A percentile compares a stretch with the other conserved stretches of the same genome.
These are phyloP conservation scores for Cercospora brassicicola DNA, from an alignment of 2,329 filamentous ascomycete genomes.

Conservation along the genomic window DNA sequence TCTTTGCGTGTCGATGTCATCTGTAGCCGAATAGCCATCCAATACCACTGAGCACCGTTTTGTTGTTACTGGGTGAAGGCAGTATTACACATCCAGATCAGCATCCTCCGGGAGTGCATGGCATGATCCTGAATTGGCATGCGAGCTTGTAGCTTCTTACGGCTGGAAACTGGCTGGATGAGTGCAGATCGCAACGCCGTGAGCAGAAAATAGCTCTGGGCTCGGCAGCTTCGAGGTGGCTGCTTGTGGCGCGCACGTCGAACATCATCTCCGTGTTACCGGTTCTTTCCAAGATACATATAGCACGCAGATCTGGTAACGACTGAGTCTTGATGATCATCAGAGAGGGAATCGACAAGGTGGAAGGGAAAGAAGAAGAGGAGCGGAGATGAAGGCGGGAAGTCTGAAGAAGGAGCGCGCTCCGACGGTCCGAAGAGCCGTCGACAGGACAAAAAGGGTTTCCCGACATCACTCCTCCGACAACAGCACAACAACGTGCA, in stretches of 20 bases:
- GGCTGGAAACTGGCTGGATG: conserved; percentile 1
- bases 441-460: not conserved
- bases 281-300: not conserved
- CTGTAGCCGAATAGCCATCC: not conserved
- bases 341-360: too few species aligned
- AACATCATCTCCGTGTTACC: not conserved
- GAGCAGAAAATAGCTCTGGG: not conserved
- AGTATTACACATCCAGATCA: not conserved
- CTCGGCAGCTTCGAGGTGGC: not conserved
- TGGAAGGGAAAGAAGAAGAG: not conserved
- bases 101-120: not conserved
- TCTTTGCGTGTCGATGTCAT: not conserved
- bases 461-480: not conserved
- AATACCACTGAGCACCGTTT: not conserved
- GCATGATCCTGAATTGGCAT: conserved; percentile 4
- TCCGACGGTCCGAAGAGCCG: not conserved
- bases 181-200: not conserved
- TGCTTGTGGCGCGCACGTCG: not conserved
- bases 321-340: too few species aligned
- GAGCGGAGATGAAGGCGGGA: not conserved
- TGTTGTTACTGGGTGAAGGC: not conserved
- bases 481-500: not conserved
- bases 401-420: not conserved
- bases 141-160: not conserved
- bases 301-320: not conserved